These are phyloP conservation scores for Nicotiana undulata DNA, from an alignment of 257 asterid species.

Conservation along the genomic window DNA sequence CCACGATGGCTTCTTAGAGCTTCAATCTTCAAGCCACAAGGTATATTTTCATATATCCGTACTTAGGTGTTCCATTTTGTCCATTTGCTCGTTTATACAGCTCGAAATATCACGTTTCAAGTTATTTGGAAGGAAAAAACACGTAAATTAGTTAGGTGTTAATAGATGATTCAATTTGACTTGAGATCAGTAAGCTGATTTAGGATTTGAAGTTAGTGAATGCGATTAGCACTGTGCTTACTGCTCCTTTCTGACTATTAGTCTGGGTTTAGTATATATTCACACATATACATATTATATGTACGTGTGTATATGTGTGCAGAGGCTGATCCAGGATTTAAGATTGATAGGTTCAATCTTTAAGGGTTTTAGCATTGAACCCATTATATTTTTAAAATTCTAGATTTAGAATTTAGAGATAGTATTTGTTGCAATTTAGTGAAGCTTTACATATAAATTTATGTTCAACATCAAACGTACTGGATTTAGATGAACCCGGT, in stretches of 20 bases:
- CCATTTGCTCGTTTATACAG: not conserved
- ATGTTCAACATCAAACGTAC: too few species aligned
- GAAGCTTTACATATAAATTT: too few species aligned
- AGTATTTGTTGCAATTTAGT: too few species aligned
- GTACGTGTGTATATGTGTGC: too few species aligned
- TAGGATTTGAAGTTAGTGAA: not conserved
- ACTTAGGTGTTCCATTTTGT: not conserved
- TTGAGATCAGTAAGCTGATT: not conserved
- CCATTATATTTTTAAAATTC: too few species aligned
- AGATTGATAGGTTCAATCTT: too few species aligned
- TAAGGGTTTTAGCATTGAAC: too few species aligned
- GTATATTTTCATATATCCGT: slow-evolving; percentile 14
- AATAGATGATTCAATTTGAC: not conserved
- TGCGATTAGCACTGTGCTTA: not conserved
- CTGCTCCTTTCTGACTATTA: not conserved
- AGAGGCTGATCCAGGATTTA: too few species aligned
- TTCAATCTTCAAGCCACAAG: slow-evolving; percentile 44
- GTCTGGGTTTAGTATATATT: not conserved
- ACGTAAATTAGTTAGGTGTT: not conserved
- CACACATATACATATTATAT: too few species aligned
- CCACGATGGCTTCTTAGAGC: slow-evolving; percentile 79
- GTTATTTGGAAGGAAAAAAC: not conserved
- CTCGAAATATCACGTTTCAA: not conserved
- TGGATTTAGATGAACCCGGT: too few species aligned
- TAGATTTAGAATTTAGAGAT: too few species aligned